Percentiles rank a stretch among this genome's conserved stretches.
phyloP scores from a whole-genome alignment of 2,329 filamentous ascomycete species.

The Trichoderma aggressivum region DNA sequence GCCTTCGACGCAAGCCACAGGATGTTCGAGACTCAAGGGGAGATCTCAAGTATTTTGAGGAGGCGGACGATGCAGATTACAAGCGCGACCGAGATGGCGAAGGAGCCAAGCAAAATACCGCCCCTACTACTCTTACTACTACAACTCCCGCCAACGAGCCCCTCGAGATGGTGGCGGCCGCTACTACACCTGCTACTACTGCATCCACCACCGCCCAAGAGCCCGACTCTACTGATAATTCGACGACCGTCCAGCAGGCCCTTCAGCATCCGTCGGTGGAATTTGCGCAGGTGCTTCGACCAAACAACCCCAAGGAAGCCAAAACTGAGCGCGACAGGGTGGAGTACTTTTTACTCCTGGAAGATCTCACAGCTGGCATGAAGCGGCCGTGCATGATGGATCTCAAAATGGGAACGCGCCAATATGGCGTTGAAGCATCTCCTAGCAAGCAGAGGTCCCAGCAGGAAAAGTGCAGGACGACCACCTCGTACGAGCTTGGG shows the following conservation, averaged over 20 bases:
- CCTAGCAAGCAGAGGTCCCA: constrained; percentile 93
- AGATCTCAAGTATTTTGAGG: constrained; percentile 86
- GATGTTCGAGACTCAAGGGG: constrained; percentile 69
- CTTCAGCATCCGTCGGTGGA: constrained; percentile 37
- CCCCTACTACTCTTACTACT: background rate
- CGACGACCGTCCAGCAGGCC: constrained; percentile 30
- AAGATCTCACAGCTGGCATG: constrained; percentile 96
- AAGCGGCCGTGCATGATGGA: constrained; percentile 94
- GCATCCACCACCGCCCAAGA: background rate
- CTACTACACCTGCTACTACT: background rate
- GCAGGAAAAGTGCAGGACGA: constrained; percentile 85
- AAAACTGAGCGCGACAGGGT: constrained; percentile 66
- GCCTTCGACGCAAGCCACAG: constrained; percentile 68
- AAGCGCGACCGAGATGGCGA: constrained; percentile 46
- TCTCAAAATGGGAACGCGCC: constrained; percentile 96
- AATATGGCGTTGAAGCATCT: constrained; percentile 89
- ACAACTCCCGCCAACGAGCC: background rate
- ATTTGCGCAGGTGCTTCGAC: constrained; percentile 50
- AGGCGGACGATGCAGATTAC: constrained; percentile 80
- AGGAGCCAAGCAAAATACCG: background rate
- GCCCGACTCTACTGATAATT: constrained; percentile 37
- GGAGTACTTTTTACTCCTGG: constrained; percentile 87
- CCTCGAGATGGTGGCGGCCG: background rate
- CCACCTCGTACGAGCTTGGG: constrained; percentile 86
- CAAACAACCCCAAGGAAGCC: constrained; percentile 74